Evolutionary conservation across 176 grass and related monocot species (phyloP).

Genomic region (Triticum timopheevii): DNA sequence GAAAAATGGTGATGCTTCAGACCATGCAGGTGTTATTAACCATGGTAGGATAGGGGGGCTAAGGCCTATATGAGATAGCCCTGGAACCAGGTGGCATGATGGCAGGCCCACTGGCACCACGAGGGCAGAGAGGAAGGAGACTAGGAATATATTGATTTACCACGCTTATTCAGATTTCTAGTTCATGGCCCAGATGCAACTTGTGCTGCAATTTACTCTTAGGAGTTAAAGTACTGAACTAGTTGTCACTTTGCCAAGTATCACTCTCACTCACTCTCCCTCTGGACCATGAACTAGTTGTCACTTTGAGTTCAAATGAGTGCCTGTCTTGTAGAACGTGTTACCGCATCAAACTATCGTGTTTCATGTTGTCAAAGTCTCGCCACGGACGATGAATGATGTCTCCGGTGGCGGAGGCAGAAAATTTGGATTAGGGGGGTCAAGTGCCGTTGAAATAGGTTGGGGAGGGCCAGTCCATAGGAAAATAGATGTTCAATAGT

Average conservation of each 20-base stretch:
- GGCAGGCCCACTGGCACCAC: background rate
- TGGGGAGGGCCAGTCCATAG: no score
- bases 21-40: constrained; percentile 2
- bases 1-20: background rate
- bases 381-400: background rate
- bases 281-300: background rate
- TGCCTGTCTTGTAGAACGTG: no score
- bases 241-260: background rate
- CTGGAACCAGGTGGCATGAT: background rate
- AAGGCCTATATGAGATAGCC: background rate
- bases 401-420: background rate
- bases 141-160: background rate
- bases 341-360: background rate
- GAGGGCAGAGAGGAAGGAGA: background rate
- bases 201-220: background rate
- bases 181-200: background rate
- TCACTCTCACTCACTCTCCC: no score
- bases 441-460: no score
- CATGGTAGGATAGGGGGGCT: background rate
- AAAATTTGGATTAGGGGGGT: no score
- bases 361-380: background rate
- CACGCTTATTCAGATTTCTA: background rate
- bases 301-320: background rate
- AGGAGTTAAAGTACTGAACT: background rate
- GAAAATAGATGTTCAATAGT: no score